Evolutionary conservation across 805 yeast species (phyloP), one percentile per base, ranked within the genome.

Genomic region (Candida oleophila): DNA sequence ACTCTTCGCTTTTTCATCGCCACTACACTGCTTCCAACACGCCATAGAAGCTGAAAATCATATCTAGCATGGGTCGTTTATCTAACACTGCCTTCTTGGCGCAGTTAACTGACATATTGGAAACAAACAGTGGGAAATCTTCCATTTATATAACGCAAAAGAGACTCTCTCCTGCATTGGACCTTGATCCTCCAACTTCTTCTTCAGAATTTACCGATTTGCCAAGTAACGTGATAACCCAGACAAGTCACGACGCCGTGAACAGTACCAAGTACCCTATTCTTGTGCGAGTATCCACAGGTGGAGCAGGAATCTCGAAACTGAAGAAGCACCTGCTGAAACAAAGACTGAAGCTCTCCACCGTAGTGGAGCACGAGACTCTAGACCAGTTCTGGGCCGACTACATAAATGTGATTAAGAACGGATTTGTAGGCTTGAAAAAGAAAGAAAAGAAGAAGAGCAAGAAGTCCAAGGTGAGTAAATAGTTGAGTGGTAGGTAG

Each of bases 401-500:
- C 21, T 91, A 90, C 65, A 68, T 88, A 1, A 81, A 80, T 38
- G 78, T 78, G 0, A 73, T 90, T 46, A 90, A 88, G 61, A 60
- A 73, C 19, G 91, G 94, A 3, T 81, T 87, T 64, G 69, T 70
- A 2, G 96, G 96, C 1, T 74, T 91, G 63, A 78, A 82, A 60
- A 88, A 85, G 78, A 89, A 88, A 71, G 89, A 87, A 49, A 89
- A 88, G 74, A 83, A 82, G 67, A 83, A 82, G 74, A 78, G 77
- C 69, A 83, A 80, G 70, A 74, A 77, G 61, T 73, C 68, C 53
- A 72, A 63, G 62, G 65, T 66, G 28, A 44, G 60, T 18, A 66
- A 66, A 51, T 57, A 49, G 46, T 16, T 15, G 14, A 12, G 14
- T 15, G 36, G 14, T 8, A 33, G n/a, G n/a, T n/a, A n/a, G n/a